Conservation (phyloP, 129 eudicot genomes). For the Pittosporum tobira region DNA sequence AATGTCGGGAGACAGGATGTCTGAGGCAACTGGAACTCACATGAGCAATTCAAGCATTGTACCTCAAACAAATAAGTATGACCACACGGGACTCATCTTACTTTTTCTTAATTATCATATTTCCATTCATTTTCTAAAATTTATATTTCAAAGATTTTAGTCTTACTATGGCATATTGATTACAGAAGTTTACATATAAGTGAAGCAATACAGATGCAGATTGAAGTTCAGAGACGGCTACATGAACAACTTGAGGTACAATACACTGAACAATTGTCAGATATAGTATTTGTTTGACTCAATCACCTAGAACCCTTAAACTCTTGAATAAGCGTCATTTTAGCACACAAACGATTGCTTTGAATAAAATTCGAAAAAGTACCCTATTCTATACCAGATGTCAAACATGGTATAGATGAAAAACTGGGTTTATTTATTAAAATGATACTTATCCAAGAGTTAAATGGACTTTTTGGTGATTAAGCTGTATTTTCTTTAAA, state of each 20-base stretch:
- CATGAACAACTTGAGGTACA: conserved; percentile 96
- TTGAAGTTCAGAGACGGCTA: conserved; percentile 70
- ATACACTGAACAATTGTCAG: conserved; percentile 4
- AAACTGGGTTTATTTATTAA: no score
- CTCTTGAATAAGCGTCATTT: no score
- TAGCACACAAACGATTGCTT: no score
- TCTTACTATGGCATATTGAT: conserved; percentile 8
- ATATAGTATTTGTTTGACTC: no score
- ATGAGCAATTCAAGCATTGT: conserved; percentile 31
- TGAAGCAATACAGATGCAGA: conserved; percentile 87
- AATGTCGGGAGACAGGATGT: conserved; percentile 27
- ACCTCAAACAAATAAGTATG: conserved; percentile 66
- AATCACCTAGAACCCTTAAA: no score
- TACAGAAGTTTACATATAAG: conserved; percentile 61
- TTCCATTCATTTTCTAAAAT: not conserved
- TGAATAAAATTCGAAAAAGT: no score
- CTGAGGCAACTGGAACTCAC: conserved; percentile 40
- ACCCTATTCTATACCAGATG: no score
- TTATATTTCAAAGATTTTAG: not conserved
- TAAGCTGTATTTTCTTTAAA: not conserved
- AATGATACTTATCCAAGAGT: no score
- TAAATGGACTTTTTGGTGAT: no score
- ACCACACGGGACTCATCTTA: not conserved
- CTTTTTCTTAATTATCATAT: not conserved
- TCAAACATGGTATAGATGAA: no score